Base-by-base conservation (phyloP, 2,329 filamentous ascomycete species). In the Apiospora kogelbergensis region DNA sequence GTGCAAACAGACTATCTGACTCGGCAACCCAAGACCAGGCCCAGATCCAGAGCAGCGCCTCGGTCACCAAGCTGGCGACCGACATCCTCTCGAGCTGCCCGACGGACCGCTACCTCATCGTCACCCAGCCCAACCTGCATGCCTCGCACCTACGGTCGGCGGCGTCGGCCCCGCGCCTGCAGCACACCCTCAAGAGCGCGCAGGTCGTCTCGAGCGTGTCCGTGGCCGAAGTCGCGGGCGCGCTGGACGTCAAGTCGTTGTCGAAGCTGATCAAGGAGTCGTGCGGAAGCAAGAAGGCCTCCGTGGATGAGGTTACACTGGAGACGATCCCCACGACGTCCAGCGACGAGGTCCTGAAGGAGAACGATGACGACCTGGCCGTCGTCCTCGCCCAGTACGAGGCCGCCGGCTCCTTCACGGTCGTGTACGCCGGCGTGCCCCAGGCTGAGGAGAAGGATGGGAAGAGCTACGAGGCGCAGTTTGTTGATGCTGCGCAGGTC, bases 111-210 rank as follows among this genome's bases (percentile, higher is more conserved):
- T 97, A 97, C 81, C 83, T 97, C 69, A 79, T 98, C 73, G 87
- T 97, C 71, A 88, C 89, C 40, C 94, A 97, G 78, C 90, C 92
- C 13, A 91, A 92, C 73, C 85, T 94, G 68, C 89, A 90, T 73
- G 87, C 89, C 53, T 83, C 85, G 71, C 93, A 97, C 79, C 90
- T 95, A 75, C 81, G 82, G 73, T 81, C 83, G 69, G 76, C 74
- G 77, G 81, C 80, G 77, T 70, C 72, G 80, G 77, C 81, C 83
- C 81, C 86, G 82, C 82, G 85, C 78, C 82, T 89, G 48, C 83
- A 83, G 76, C 74, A 78, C 41, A 80, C 83, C 20, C 77, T 83
- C 24, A 73, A 79, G 20, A 76, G 78, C 68, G 63, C 75, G 44
- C 73, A 77, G 26, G 76, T 84, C 6, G 75, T 78, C 64, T 80